Evolutionary conservation across 1,284 basidiomycete genomes (phyloP), one percentile per base, ranked within the genome.

Genomic region (Leccinum subspadiceum): DNA sequence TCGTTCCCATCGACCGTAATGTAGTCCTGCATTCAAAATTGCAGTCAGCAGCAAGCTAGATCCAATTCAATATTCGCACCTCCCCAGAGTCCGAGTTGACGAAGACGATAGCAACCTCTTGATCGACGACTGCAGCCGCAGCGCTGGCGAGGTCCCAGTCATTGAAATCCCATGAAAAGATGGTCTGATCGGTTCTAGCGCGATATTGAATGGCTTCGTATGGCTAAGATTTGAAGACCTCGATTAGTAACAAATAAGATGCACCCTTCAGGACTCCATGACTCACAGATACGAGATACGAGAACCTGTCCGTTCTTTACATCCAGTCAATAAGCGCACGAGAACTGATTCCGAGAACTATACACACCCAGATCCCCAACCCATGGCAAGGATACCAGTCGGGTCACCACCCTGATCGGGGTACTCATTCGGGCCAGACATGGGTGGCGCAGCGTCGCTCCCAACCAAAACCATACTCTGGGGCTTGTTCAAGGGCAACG

Each of bases 321-420:
- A 29, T 0, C 13, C 20, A 56, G 53, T 63, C 12, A 65, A 50
- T 41, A 44, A 57, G 1, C 6, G 1, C 31, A 17, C 1, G 1
- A 3, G 1, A 29, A 17, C 20, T 3, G 5, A 41, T 35, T 7
- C 7, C 0, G 52, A 4, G 24, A 22, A 24, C 2, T 6, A 50
- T 13, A 58, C 70, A 22, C 57, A 77, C 62, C 86, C 87, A 20
- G 80, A 82, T 26, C 84, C 86, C 86, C 86, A 88, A 5, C 86
- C 87, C 76, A 84, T 77, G 8, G 81, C 85, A 2, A 88, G 77
- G 3, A 83, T 78, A 6, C 84, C 83, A n/a, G 74, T 72, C n/a
- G 76, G 74, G 56, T 85, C 82, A 12, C 76, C 68, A 62, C 76
- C 77, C 50, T 75, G 75, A 56, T 87, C 84, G 1, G 71, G 6